phyloP scores from a whole-genome alignment of 345 rosid species.

The Linum usitatissimum region DNA sequence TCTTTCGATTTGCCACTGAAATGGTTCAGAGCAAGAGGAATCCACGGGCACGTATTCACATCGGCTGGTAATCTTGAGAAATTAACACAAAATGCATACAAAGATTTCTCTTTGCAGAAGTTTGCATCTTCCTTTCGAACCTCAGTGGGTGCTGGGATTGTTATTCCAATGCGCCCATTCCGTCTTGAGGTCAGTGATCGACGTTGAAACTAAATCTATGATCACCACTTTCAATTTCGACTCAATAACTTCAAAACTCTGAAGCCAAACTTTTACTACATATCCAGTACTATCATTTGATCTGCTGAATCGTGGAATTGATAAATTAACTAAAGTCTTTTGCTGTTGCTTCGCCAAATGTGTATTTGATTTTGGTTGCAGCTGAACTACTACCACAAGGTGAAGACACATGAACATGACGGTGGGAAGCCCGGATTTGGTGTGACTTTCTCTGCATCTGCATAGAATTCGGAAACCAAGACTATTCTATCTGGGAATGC shows the following conservation, averaged over 20 bases:
- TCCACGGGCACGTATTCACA: slow-evolving; percentile 80
- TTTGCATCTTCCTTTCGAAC: slow-evolving; percentile 54
- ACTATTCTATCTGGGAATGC: background rate
- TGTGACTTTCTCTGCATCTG: slow-evolving; percentile 50
- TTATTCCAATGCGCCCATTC: slow-evolving; percentile 64
- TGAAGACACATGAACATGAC: slow-evolving; percentile 52
- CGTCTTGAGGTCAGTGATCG: slow-evolving; percentile 70
- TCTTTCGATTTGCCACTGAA: slow-evolving; percentile 80
- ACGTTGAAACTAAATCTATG: slow-evolving; percentile 1
- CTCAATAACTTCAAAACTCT: no score
- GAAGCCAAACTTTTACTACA: no score
- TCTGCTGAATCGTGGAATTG: background rate
- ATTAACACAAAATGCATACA: slow-evolving; percentile 62
- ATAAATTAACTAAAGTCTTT: background rate
- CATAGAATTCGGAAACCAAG: background rate
- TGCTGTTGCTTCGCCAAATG: slow-evolving; percentile 11
- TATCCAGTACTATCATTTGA: background rate
- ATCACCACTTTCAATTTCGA: background rate
- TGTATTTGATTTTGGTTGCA: slow-evolving; percentile 21
- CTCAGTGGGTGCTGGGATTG: slow-evolving; percentile 78
- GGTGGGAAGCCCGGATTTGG: slow-evolving; percentile 45
- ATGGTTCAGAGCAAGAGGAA: slow-evolving; percentile 77
- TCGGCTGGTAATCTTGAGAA: slow-evolving; percentile 76
- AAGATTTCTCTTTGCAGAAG: slow-evolving; percentile 39
- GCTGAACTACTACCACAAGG: slow-evolving; percentile 59